Conservation (phyloP, 148 eudicot species). For the Tetragonia tetragonoides region DNA sequence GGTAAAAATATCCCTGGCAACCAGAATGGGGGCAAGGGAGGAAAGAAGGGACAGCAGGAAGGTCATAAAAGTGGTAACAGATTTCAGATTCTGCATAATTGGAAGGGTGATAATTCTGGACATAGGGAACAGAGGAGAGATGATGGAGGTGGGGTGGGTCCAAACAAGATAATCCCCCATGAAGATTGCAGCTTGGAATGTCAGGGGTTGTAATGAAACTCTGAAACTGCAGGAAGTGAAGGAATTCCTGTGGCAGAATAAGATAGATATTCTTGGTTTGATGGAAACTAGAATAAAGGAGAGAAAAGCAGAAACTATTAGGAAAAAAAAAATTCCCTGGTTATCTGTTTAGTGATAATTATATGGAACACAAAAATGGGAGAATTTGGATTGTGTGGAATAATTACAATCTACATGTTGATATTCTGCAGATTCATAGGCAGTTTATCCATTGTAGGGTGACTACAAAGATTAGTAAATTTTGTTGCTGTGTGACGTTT, state of each 20-base stretch:
- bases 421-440: no score
- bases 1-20: no score
- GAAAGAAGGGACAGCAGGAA: no score
- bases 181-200: background rate
- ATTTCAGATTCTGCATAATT: no score
- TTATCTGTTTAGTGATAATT: background rate
- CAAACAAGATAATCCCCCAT: background rate
- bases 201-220: background rate
- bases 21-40: no score
- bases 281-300: background rate
- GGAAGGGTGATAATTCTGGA: no score
- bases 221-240: background rate
- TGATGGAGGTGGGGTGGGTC: background rate
- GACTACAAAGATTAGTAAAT: no score
- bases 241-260: background rate
- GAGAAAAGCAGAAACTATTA: background rate
- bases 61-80: no score
- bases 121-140: no score
- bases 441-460: background rate
- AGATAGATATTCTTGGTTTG: background rate
- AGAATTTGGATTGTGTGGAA: background rate
- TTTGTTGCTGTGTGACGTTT: background rate
- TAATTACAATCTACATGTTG: background rate
- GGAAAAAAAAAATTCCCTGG: background rate
- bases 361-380: background rate